Evolutionary conservation across 1,284 basidiomycete genomes (phyloP).

Genomic region (Xerocomus amazonicus): DNA sequence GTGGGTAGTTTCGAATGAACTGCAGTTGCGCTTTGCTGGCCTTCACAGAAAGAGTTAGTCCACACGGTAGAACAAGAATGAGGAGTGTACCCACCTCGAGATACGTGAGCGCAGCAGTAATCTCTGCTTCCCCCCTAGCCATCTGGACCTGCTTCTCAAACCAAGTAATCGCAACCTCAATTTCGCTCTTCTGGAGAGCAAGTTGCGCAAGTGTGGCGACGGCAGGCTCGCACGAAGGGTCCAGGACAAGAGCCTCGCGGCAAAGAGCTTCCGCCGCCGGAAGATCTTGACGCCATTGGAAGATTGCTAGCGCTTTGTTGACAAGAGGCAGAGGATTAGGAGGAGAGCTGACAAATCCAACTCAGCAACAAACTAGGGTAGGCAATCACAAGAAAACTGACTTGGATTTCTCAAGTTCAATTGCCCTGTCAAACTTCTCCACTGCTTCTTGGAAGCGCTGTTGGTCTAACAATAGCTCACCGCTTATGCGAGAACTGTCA

Average conservation of each 20-base stretch:
- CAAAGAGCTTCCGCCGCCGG: constrained; percentile 82
- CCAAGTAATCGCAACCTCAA: constrained; percentile 83
- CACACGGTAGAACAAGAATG: constrained; percentile 3
- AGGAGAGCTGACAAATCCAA: constrained; percentile 41
- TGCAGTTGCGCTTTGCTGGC: constrained; percentile 78
- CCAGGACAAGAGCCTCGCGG: constrained; percentile 82
- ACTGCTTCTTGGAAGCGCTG: constrained; percentile 87
- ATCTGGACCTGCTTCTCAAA: constrained; percentile 85
- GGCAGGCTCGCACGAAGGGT: constrained; percentile 94
- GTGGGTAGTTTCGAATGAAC: constrained; percentile 80
- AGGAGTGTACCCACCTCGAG: constrained; percentile 54
- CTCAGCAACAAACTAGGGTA: constrained; percentile 1
- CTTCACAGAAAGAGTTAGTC: constrained; percentile 36
- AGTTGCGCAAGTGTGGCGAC: constrained; percentile 96
- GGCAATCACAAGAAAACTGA: constrained; percentile 31
- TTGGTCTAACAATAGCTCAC: constrained; percentile 94
- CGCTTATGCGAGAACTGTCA: constrained; percentile 48
- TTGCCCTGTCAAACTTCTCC: constrained; percentile 92
- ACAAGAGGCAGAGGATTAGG: constrained; percentile 92
- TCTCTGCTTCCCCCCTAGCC: constrained; percentile 88
- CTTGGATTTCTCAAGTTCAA: constrained; percentile 84
- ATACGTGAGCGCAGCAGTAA: constrained; percentile 87
- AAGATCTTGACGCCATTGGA: constrained; percentile 95
- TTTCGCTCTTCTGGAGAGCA: constrained; percentile 86
- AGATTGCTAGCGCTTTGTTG: constrained; percentile 95